Evolutionary conservation across 78 protist species (phyloP).

Genomic region (Dictyostelium firmibasis): DNA sequence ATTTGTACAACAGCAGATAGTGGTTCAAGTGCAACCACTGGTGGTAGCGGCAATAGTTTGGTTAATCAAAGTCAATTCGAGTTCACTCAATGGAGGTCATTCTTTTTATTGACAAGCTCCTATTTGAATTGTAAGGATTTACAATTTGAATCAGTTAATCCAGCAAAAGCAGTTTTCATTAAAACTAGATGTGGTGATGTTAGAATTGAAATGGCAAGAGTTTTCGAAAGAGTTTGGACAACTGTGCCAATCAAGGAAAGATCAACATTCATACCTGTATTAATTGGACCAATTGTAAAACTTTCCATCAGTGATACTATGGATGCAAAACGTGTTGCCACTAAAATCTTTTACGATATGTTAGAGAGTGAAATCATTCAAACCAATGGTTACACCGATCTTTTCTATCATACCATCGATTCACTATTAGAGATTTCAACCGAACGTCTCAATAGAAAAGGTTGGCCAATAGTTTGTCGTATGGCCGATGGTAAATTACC

Average conservation of each 20-base stretch:
- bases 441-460: neutral
- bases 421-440: constrained; percentile 14
- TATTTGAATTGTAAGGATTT: constrained; percentile 63
- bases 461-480: constrained; percentile 40
- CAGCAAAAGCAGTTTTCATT: constrained; percentile 72
- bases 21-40: neutral
- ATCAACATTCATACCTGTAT: constrained; percentile 36
- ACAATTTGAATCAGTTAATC: constrained; percentile 73
- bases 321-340: constrained; percentile 75
- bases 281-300: constrained; percentile 56
- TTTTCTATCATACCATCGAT: constrained; percentile 27
- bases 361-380: constrained; percentile 49
- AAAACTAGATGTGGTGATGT: constrained; percentile 75
- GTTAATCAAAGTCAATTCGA: constrained; percentile 23
- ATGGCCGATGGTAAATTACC: constrained; percentile 39
- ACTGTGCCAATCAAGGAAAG: constrained; percentile 63
- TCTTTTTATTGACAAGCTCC: constrained; percentile 68
- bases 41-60: neutral
- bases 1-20: neutral
- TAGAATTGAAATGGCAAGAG: constrained; percentile 75
- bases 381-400: constrained; percentile 30
- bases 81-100: constrained; percentile 50
- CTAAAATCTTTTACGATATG: constrained; percentile 69
- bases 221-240: constrained; percentile 62
- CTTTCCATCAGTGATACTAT: constrained; percentile 40